Percentiles rank a stretch among this genome's conserved stretches.
Evolutionary conservation across 768 basidiomycete species (phyloP).

Genomic region (Tylopilus rubrobrunneus): DNA sequence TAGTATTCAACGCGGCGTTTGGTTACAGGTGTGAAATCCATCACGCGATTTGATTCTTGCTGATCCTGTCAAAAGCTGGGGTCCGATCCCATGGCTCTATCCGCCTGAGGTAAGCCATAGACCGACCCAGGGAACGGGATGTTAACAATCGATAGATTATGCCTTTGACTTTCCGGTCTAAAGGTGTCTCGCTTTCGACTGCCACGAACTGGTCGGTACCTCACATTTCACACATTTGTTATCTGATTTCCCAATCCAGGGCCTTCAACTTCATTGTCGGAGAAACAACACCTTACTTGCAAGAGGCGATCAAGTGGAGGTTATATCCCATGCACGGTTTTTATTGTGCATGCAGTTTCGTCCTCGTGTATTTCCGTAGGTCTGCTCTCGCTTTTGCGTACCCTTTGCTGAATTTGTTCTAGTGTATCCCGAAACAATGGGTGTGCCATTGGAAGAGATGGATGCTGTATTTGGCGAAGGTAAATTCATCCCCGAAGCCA

Average conservation of each 20-base stretch:
- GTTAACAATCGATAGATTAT: conserved; percentile 59
- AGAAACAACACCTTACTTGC: conserved; percentile 79
- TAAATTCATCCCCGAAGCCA: conserved; percentile 18
- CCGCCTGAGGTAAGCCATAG: conserved; percentile 65
- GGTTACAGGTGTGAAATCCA: conserved; percentile 62
- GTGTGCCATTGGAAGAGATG: conserved; percentile 87
- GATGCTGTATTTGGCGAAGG: conserved; percentile 89
- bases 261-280: conserved; percentile 91
- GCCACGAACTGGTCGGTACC: conserved; percentile 64
- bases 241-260: conserved; percentile 31
- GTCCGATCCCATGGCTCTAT: conserved; percentile 84
- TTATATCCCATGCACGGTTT: conserved; percentile 96
- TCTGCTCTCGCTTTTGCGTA: conserved; percentile 8
- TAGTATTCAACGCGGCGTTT: conserved; percentile 91
- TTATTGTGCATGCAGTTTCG: conserved; percentile 83
- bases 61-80: conserved; percentile 49
- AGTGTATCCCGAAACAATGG: conserved; percentile 88
- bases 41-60: neutral
- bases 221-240: neutral
- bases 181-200: conserved; percentile 93
- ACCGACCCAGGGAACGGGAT: neutral
- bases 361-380: conserved; percentile 80
- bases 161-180: conserved; percentile 84
- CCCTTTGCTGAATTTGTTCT: conserved; percentile 7
- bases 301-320: conserved; percentile 86